Evolutionary conservation across 331 rosid species (phyloP), one percentile per base, ranked within the genome.

Genomic region (Pyrus hybrid): DNA sequence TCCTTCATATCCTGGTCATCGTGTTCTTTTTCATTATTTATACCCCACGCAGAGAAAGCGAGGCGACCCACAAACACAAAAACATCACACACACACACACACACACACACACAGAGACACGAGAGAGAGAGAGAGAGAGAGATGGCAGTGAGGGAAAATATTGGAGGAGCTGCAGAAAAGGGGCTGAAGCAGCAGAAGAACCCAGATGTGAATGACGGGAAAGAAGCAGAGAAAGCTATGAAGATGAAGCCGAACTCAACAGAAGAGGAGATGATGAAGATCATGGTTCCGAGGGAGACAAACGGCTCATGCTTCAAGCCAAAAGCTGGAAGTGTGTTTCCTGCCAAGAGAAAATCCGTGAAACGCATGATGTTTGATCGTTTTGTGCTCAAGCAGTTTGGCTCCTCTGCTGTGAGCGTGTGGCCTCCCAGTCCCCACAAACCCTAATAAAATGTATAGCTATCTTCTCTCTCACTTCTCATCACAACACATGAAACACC

Each of bases 291-390:
- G 72, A 13, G 8, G 16, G 69, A 51, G 47, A 13, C 57, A 61
- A 25, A 63, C 29, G 5, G 30, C 47, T 18, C 70, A 21, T 3
- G 21, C n/a, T 26, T 72, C 57, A 74, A 51, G 60, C 60, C 65
- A 20, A 77, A 82, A 45, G 49, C 7, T 23, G 63, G 64, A 54
- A 78, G 73, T 58, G 57, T 78, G 13, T 18, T 77, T 53, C 85
- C 82, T 3, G 21, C 61, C 22, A 73, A 8, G 66, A 74, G 68
- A 51, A 77, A 14, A 51, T 18, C 25, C 3, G 85, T 82, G 62
- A 81, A 81, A 60, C 75, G 37, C 12, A 72, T 73, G 82, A 73
- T 73, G 47, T 54, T 71, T 35, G 33, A 71, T 6, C 30, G n/a
- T 37, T 37, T 67, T 0, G 29, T 35, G 3, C 5, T 35, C 7